Evolutionary conservation across 2,329 filamentous ascomycete genomes (phyloP).

Genomic region (Trichoderma pleuroti): DNA sequence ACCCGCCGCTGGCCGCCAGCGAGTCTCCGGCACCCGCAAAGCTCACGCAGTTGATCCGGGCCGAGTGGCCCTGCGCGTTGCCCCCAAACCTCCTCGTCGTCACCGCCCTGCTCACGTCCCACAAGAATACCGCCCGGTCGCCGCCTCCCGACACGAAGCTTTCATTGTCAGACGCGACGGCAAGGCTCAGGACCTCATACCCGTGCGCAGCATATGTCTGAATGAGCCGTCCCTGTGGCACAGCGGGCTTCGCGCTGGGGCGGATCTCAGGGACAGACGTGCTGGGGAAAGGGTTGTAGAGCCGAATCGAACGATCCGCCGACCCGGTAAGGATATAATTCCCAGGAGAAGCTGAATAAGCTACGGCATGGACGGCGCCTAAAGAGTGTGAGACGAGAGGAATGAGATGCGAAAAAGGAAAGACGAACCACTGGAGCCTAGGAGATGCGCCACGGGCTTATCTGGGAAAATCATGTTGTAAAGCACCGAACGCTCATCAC

Average conservation of each 20-base stretch:
- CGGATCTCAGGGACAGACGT: slow-evolving; percentile 33
- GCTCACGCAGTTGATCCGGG: slow-evolving; percentile 71
- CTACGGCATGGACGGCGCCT: slow-evolving; percentile 70
- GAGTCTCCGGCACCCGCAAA: slow-evolving; percentile 75
- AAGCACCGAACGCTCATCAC: slow-evolving; percentile 24
- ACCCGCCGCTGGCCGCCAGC: slow-evolving; percentile 69
- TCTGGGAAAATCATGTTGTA: slow-evolving; percentile 44
- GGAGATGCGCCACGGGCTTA: slow-evolving; percentile 51
- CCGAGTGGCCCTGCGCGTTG: slow-evolving; percentile 59
- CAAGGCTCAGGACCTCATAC: slow-evolving; percentile 83
- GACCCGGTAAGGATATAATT: slow-evolving; percentile 82
- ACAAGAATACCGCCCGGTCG: slow-evolving; percentile 86
- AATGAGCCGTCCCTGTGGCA: slow-evolving; percentile 61
- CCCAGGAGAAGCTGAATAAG: slow-evolving; percentile 68
- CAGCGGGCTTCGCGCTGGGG: slow-evolving; percentile 23
- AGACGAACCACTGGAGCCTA: slow-evolving; percentile 55
- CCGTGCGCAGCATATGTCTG: slow-evolving; percentile 88
- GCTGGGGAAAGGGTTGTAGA: slow-evolving; percentile 72
- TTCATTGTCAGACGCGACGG: slow-evolving; percentile 72
- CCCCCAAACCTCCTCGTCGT: slow-evolving; percentile 72
- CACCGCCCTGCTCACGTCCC: slow-evolving; percentile 81
- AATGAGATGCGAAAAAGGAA: not conserved
- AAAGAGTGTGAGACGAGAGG: not conserved
- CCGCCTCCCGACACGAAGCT: slow-evolving; percentile 84
- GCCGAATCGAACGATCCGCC: slow-evolving; percentile 77